These are phyloP conservation scores for Tylopilus rubrobrunneus DNA, from an alignment of 768 basidiomycete genomes.

Conservation along the genomic window DNA sequence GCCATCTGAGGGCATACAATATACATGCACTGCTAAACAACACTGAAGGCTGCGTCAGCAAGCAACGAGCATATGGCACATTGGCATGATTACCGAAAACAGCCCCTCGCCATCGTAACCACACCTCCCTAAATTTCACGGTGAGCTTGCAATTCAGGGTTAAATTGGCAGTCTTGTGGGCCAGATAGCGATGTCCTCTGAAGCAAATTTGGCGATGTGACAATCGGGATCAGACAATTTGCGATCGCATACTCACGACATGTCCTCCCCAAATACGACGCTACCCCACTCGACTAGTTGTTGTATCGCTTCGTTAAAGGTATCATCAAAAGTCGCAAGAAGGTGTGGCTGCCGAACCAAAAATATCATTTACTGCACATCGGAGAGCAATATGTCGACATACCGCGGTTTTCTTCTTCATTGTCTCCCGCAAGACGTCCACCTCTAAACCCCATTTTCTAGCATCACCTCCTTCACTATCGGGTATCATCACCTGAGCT, in stretches of 20 bases:
- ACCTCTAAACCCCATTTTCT: slow-evolving; percentile 70
- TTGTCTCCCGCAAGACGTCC: slow-evolving; percentile 49
- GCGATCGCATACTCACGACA: slow-evolving; percentile 47
- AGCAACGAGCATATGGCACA: slow-evolving; percentile 2
- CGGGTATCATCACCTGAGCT: slow-evolving; percentile 25
- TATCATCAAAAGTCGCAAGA: slow-evolving; percentile 59
- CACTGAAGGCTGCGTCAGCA: slow-evolving; percentile 21
- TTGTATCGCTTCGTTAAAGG: slow-evolving; percentile 76
- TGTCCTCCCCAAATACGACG: slow-evolving; percentile 61
- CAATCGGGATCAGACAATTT: slow-evolving; percentile 21
- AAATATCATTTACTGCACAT: slow-evolving; percentile 16
- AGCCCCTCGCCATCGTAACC: slow-evolving; percentile 64
- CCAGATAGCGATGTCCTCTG: slow-evolving; percentile 72
- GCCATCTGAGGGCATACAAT: slow-evolving; percentile 22
- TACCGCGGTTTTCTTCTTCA: slow-evolving; percentile 58
- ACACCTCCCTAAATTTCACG: slow-evolving; percentile 62
- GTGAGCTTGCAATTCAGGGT: slow-evolving; percentile 62
- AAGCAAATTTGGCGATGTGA: slow-evolving; percentile 19
- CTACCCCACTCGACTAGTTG: slow-evolving; percentile 73
- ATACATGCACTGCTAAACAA: slow-evolving; percentile 24
- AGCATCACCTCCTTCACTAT: slow-evolving; percentile 65
- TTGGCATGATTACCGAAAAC: slow-evolving; percentile 49
- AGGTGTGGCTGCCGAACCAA: slow-evolving; percentile 46
- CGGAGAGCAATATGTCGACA: slow-evolving; percentile 22
- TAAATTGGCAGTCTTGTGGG: slow-evolving; percentile 66